Conservation (phyloP, 176 grass and related monocot genomes). For the Canna indica region DNA sequence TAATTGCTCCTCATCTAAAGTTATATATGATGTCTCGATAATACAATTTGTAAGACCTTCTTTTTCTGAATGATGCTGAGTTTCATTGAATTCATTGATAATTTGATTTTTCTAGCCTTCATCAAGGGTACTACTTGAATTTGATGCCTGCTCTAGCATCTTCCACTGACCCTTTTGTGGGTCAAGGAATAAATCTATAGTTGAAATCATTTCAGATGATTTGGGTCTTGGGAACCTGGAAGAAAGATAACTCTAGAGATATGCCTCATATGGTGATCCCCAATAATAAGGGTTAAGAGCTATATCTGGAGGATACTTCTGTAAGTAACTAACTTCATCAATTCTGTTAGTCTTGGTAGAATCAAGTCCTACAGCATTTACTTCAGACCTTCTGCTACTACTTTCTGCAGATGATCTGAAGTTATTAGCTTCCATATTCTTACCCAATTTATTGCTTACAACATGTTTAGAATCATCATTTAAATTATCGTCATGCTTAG, state of each 20-base stretch:
- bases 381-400: conserved; percentile 22
- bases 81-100: conserved; percentile 14
- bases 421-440: conserved; percentile 20
- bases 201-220: conserved; percentile 27
- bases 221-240: conserved; percentile 38
- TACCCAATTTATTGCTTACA: conserved; percentile 17
- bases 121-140: conserved; percentile 19
- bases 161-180: conserved; percentile 90
- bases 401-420: conserved; percentile 34
- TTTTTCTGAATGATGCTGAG: conserved; percentile 19
- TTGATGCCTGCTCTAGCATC: conserved; percentile 49
- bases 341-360: too few species aligned
- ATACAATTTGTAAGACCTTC: conserved; percentile 21
- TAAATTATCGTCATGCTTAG: conserved; percentile 28
- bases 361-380: conserved; percentile 15
- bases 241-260: conserved; percentile 44
- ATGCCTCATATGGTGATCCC: conserved; percentile 50
- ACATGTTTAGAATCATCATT: conserved; percentile 16
- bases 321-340: conserved; percentile 16
- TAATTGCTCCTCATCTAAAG: conserved; percentile 24
- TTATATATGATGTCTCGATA: conserved; percentile 46
- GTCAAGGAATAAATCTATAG: conserved; percentile 85
- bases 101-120: conserved; percentile 18
- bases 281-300: conserved; percentile 49
- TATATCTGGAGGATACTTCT: conserved; percentile 35